phyloP scores from a whole-genome alignment of 2,329 filamentous ascomycete species.

The Cladosporium velox region DNA sequence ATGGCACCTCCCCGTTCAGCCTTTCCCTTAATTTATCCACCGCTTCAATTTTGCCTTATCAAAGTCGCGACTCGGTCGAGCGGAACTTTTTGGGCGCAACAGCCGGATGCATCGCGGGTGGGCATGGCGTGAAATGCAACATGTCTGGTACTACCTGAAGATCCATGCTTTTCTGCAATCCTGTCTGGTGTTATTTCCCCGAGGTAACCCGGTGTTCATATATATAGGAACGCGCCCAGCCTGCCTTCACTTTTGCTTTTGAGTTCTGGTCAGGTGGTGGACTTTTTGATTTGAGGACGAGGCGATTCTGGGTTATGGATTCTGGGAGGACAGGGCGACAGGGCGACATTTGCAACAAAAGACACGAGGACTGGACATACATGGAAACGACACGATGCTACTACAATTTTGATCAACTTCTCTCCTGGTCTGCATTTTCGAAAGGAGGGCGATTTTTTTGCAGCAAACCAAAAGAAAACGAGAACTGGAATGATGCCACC shows the following conservation, averaged over 20 bases:
- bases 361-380: neutral
- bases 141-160: conserved; percentile 19
- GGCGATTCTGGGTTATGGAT: neutral
- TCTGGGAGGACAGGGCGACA: neutral
- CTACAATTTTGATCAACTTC: no score
- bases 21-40: neutral
- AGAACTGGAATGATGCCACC: no score
- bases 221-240: neutral
- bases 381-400: neutral
- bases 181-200: neutral
- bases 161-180: conserved; percentile 19
- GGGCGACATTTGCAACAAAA: neutral
- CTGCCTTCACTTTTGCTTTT: neutral
- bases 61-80: neutral
- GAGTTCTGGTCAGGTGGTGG: neutral
- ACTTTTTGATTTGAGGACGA: neutral
- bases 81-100: neutral
- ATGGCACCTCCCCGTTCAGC: no score
- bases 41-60: neutral
- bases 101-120: conserved; percentile 10
- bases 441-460: no score
- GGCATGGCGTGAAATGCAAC: neutral
- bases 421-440: no score
- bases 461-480: no score
- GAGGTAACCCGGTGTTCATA: neutral